Percentiles rank a stretch among this genome's conserved stretches.
These are phyloP conservation scores for Cucumis melo DNA, from an alignment of 306 rosid species.

Conservation along the genomic window DNA sequence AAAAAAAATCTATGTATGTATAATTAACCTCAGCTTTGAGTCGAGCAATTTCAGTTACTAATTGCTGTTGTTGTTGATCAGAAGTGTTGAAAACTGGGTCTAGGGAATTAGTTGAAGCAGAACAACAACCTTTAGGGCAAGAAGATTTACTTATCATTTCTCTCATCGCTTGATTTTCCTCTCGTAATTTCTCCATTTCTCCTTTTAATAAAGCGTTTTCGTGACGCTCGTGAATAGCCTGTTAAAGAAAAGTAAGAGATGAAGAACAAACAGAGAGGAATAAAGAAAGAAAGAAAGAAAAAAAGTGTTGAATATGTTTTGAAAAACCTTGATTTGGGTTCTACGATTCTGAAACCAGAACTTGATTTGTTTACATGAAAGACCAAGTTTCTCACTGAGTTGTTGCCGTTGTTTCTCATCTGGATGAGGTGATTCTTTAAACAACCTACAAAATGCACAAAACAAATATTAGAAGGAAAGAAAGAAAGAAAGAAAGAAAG, in stretches of 20 bases:
- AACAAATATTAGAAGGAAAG: no score
- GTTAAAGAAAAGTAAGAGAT: constrained; percentile 63
- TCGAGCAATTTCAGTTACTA: constrained; percentile 65
- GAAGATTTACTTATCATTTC: constrained; percentile 59
- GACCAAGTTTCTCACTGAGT: constrained; percentile 84
- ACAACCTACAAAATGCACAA: constrained; percentile 38
- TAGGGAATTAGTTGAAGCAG: constrained; percentile 26
- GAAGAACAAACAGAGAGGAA: constrained; percentile 1
- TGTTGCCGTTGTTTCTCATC: constrained; percentile 97
- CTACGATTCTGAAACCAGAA: constrained; percentile 99
- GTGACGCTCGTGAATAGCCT: constrained; percentile 97
- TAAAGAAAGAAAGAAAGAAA: not conserved
- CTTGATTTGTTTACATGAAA: constrained; percentile 88
- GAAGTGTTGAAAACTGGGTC: constrained; percentile 44
- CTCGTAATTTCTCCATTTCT: constrained; percentile 73
- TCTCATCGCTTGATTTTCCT: constrained; percentile 53
- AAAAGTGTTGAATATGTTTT: not conserved
- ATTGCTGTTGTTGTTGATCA: constrained; percentile 77
- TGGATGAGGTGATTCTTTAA: constrained; percentile 96
- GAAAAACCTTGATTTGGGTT: constrained; percentile 71
- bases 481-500: no score
- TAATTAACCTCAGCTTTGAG: constrained; percentile 77
- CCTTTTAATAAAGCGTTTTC: constrained; percentile 73
- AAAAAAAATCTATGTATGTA: no score
- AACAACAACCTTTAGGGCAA: constrained; percentile 68